Percentiles rank a stretch among this genome's conserved stretches.
Conservation (phyloP, 805 yeast species). For the Brettanomyces custersianus region DNA sequence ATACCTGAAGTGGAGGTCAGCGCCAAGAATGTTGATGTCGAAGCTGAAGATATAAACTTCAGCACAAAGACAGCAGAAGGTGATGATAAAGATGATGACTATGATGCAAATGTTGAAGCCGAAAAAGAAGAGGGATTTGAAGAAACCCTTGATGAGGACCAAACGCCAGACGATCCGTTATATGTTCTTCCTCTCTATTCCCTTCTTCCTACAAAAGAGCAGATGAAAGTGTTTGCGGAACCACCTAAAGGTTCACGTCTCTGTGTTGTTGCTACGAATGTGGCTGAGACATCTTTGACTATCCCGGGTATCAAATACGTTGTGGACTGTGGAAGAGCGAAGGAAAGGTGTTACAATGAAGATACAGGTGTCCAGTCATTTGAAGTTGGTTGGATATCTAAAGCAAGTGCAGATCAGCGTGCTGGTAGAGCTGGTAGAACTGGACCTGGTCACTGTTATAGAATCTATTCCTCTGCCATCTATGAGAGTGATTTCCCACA, state of each 20-base stretch:
- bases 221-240: conserved; percentile 79
- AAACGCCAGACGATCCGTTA: conserved; percentile 66
- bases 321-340: conserved; percentile 89
- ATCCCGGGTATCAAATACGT: conserved; percentile 94
- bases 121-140: conserved; percentile 62
- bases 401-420: conserved; percentile 94
- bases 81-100: conserved; percentile 33
- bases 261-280: conserved; percentile 93
- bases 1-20: conserved; percentile 38
- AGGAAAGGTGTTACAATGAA: conserved; percentile 76
- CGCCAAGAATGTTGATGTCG: conserved; percentile 58
- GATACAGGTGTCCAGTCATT: conserved; percentile 88
- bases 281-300: conserved; percentile 95
- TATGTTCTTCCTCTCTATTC: conserved; percentile 92
- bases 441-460: conserved; percentile 96
- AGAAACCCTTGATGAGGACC: conserved; percentile 63
- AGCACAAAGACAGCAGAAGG: conserved; percentile 29
- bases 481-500: conserved; percentile 78
- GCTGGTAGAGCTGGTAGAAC: conserved; percentile 81
- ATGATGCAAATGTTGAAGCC: conserved; percentile 36
- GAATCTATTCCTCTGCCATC: conserved; percentile 88
- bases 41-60: conserved; percentile 83
- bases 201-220: conserved; percentile 86
- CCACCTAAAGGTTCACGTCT: conserved; percentile 84
- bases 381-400: conserved; percentile 84